Evolutionary conservation across 495 filamentous ascomycete genomes (phyloP).

Genomic region (Talaromyces wortmannii): DNA sequence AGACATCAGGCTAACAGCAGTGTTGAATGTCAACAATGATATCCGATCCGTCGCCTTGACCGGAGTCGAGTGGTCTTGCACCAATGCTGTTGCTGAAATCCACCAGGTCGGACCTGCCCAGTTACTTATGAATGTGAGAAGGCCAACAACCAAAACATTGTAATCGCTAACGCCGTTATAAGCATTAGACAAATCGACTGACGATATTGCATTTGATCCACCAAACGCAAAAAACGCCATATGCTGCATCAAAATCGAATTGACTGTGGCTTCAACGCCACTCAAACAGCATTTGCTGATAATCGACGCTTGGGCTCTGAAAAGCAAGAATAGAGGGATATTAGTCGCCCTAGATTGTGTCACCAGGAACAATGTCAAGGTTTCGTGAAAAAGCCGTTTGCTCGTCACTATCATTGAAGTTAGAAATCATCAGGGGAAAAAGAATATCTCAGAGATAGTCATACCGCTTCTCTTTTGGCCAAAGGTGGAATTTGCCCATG

Average conservation of each 20-base stretch:
- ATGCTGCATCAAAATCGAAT: constrained; percentile 63
- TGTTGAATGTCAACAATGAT: constrained; percentile 58
- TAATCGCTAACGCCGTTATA: constrained; percentile 77
- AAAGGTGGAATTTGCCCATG: constrained; percentile 14
- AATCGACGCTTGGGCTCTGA: constrained; percentile 50
- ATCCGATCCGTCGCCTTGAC: constrained; percentile 35
- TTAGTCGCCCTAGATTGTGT: constrained; percentile 82
- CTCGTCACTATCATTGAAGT: not conserved
- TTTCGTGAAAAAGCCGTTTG: constrained; percentile 45
- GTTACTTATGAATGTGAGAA: constrained; percentile 80
- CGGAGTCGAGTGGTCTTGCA: constrained; percentile 32
- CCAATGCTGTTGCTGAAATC: constrained; percentile 51
- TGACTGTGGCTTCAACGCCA: constrained; percentile 50
- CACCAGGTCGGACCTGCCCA: constrained; percentile 93
- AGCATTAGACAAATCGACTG: constrained; percentile 72
- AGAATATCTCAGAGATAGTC: not conserved
- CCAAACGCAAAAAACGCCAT: constrained; percentile 85
- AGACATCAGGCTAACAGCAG: constrained; percentile 48
- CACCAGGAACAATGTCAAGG: constrained; percentile 71
- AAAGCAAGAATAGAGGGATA: constrained; percentile 74
- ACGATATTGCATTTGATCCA: constrained; percentile 87
- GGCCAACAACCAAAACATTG: constrained; percentile 59
- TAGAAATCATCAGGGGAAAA: not conserved
- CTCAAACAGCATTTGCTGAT: constrained; percentile 40
- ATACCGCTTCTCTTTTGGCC: not conserved